Base-by-base conservation (phyloP, 139 green algal species). In the Pseudopediastrum boryanum region DNA sequence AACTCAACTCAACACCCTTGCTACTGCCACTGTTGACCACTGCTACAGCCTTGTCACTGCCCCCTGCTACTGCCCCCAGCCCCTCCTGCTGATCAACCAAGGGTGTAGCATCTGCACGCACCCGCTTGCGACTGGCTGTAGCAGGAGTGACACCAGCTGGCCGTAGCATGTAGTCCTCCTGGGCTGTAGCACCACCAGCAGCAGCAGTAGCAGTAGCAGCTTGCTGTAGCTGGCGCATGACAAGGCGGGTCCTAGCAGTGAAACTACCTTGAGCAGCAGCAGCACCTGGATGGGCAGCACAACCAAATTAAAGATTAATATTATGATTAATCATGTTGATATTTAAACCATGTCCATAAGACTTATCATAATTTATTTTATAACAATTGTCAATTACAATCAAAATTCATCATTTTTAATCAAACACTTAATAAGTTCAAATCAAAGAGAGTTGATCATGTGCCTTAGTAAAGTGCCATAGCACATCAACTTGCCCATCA, bases 1-100 rank as follows among this genome's bases (percentile, higher is more conserved):
- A 78, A 39, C 73, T 54, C 52, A 93, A 59, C 25, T 48, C 38
- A 46, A 74, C 25, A 33, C n/a, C n/a, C 33, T 38, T 36, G 35
- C 50, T 38, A 36, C 33, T 16, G 31, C 61, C 29, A 21, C 16
- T 35, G 19, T 48, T 41, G 7, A 42, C 64, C 31, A 23, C 35
- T 7, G 33, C 43, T 23, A n/a, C 33, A 1, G 27, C 42, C 27
- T 76, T 38, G 27, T n/a, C 38, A 36, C 4, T n/a, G n/a, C 46
- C 4, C 23, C 9, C 46, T 76, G 27, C 33, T 44, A 31, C 5
- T 64, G n/a, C n/a, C 19, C 7, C 16, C n/a, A 29, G 13, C 67
- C 21, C 51, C 51, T 31, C 39, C 70, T 67, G 70, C 50, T 29
- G 51, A 51, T n/a, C 35, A 21, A 65, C 35, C 8, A 31, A 19